Conservation (phyloP, 2,329 filamentous ascomycete species). For the Penicillium sp. region DNA sequence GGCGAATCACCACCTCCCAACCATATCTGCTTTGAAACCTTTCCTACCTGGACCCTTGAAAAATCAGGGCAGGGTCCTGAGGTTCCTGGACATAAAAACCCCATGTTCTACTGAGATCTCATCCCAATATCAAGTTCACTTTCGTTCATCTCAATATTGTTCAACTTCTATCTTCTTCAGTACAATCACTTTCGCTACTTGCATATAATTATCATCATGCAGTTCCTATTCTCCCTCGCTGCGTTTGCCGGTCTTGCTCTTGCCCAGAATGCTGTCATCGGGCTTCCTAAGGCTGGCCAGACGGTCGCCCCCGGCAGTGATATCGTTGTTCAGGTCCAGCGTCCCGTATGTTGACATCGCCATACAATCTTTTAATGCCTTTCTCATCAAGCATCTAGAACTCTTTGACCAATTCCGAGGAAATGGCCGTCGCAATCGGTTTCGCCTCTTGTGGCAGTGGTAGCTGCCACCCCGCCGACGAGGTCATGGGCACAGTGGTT, state of each 20-base stretch:
- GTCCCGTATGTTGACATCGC: conserved; percentile 23
- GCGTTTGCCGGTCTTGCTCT: conserved; percentile 23
- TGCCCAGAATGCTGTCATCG: conserved; percentile 28
- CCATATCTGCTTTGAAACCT: conserved; percentile 5
- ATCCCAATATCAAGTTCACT: not conserved
- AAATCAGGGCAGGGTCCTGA: not conserved
- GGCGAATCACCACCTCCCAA: conserved; percentile 6
- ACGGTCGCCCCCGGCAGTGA: conserved; percentile 21
- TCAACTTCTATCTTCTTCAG: not conserved
- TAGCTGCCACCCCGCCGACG: conserved; percentile 18
- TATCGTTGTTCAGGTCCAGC: conserved; percentile 30
- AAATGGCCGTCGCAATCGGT: conserved; percentile 32
- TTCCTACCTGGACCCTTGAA: not conserved
- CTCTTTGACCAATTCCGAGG: conserved; percentile 25
- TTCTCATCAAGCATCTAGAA: conserved; percentile 16
- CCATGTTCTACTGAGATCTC: not conserved
- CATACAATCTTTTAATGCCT: not conserved
- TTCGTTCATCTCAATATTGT: not conserved
- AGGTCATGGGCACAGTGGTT: conserved; percentile 25
- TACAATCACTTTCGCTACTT: not conserved
- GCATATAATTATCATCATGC: conserved; percentile 20
- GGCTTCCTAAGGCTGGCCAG: conserved; percentile 21
- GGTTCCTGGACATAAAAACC: conserved; percentile 5
- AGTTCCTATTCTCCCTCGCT: conserved; percentile 17
- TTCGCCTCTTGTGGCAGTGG: conserved; percentile 23